These are phyloP conservation scores for Fusarium sp. DNA, from an alignment of 2,329 filamentous ascomycete genomes.

Conservation along the genomic window DNA sequence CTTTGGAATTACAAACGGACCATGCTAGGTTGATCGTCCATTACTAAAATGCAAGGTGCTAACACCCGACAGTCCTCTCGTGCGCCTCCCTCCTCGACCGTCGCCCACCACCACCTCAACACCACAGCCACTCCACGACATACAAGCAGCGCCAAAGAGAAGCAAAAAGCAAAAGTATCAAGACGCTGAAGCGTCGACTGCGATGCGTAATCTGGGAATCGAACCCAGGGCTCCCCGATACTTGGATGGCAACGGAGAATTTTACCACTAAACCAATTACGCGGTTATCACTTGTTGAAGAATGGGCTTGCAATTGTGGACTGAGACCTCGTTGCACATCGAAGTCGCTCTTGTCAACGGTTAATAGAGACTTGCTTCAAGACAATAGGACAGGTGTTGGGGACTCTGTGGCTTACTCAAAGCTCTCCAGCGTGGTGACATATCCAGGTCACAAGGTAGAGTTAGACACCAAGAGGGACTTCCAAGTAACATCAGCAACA, in stretches of 20 bases:
- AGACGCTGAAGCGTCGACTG: fast-evolving
- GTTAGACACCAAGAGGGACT: no score
- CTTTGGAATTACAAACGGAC: no score
- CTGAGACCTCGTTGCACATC: neutral
- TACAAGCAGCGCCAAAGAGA: neutral
- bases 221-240: constrained; percentile 38
- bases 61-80: neutral
- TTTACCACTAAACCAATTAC: constrained; percentile 43
- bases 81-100: neutral
- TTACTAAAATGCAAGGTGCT: neutral
- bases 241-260: constrained; percentile 38
- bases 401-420: no score
- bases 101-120: neutral
- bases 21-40: neutral
- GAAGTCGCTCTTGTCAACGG: no score
- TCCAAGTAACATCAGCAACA: no score
- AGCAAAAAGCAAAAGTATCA: neutral
- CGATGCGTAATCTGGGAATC: constrained; percentile 38
- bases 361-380: no score
- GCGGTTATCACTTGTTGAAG: constrained; percentile 4
- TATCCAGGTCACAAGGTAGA: no score
- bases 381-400: no score
- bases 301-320: fast-evolving
- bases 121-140: neutral
- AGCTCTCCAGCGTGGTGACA: no score